These are phyloP conservation scores for Thelonectria blattea DNA, from an alignment of 2,329 filamentous ascomycete genomes.

Conservation along the genomic window DNA sequence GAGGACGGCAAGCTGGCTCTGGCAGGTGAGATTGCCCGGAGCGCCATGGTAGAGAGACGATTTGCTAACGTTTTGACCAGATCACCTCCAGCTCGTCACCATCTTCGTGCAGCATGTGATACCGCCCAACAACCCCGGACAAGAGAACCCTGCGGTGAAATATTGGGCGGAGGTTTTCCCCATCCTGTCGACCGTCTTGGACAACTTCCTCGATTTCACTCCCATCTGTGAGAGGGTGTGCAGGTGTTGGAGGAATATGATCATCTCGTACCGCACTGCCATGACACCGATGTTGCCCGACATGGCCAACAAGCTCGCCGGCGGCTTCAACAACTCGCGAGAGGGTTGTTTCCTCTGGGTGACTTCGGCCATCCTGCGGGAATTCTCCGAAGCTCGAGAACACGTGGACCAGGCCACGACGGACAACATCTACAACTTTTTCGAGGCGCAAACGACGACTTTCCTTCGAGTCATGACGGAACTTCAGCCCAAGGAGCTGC, in stretches of 20 bases:
- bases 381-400: slow-evolving; percentile 91
- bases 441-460: slow-evolving; percentile 88
- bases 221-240: slow-evolving; percentile 94
- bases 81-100: slow-evolving; percentile 90
- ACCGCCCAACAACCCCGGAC: slow-evolving; percentile 73
- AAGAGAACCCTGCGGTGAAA: slow-evolving; percentile 89
- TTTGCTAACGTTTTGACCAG: slow-evolving; percentile 49
- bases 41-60: neutral
- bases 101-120: slow-evolving; percentile 82
- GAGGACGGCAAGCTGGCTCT: slow-evolving; percentile 85
- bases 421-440: slow-evolving; percentile 90
- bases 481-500: slow-evolving; percentile 74
- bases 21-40: slow-evolving; percentile 64
- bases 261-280: slow-evolving; percentile 90
- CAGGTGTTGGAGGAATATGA: slow-evolving; percentile 95
- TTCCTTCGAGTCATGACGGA: slow-evolving; percentile 91
- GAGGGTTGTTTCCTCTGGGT: slow-evolving; percentile 99
- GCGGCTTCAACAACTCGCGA: slow-evolving; percentile 81
- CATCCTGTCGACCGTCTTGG: slow-evolving; percentile 82
- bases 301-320: slow-evolving; percentile 86
- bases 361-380: slow-evolving; percentile 89
- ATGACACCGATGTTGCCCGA: slow-evolving; percentile 84
- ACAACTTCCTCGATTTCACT: slow-evolving; percentile 83
- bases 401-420: slow-evolving; percentile 82
- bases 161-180: slow-evolving; percentile 97